phyloP scores from a whole-genome alignment of 345 rosid genomes.

The Xanthoceras sorbifolium region DNA sequence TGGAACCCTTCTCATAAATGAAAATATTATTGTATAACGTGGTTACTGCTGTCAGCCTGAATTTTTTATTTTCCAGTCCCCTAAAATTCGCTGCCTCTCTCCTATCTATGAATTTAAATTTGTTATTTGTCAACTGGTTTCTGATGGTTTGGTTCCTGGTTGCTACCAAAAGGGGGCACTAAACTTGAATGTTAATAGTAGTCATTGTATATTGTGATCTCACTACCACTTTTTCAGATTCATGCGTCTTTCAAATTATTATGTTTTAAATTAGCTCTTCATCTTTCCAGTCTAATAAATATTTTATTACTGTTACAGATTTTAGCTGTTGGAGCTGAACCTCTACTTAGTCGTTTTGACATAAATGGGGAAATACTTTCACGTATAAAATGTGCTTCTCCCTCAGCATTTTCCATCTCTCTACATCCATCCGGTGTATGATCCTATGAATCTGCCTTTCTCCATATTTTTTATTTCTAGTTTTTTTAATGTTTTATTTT shows the following conservation, averaged over 20 bases:
- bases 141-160: background rate
- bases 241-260: background rate
- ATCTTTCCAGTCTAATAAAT: constrained; percentile 1
- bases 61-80: background rate
- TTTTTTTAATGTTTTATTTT: background rate
- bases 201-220: background rate
- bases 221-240: background rate
- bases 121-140: background rate
- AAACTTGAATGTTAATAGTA: background rate
- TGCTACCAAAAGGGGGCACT: background rate
- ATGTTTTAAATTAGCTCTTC: background rate
- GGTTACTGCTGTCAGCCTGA: background rate
- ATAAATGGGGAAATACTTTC: constrained; percentile 72
- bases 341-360: constrained; percentile 70
- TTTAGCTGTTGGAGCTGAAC: constrained; percentile 84
- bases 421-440: constrained; percentile 78
- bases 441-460: constrained; percentile 8
- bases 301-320: constrained; percentile 52
- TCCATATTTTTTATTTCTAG: background rate
- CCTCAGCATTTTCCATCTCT: constrained; percentile 75
- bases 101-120: background rate
- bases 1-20: background rate
- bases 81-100: background rate
- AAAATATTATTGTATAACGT: background rate
- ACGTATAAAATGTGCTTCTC: constrained; percentile 83